Percentiles rank a stretch among this genome's conserved stretches.
These are phyloP conservation scores for Metschnikowia rubicola DNA, from an alignment of 805 yeast genomes.

Conservation along the genomic window DNA sequence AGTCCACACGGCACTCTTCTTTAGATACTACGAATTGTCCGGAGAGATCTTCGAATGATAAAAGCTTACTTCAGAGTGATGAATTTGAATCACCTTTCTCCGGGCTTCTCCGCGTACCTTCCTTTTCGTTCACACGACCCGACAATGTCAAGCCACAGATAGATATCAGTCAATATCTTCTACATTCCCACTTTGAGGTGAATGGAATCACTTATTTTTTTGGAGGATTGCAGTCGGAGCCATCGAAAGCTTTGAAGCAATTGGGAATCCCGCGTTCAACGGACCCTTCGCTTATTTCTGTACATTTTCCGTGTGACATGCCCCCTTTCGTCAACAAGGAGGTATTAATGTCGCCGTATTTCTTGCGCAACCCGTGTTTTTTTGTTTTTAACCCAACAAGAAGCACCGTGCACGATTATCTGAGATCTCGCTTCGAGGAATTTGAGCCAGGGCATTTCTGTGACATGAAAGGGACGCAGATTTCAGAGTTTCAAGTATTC, in stretches of 20 bases:
- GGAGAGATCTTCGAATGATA: background rate
- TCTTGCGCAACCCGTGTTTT: constrained; percentile 36
- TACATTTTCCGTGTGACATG: constrained; percentile 34
- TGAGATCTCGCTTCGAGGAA: constrained; percentile 25
- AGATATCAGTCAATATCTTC: constrained; percentile 14
- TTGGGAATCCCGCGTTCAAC: constrained; percentile 34
- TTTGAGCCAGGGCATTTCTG: constrained; percentile 51
- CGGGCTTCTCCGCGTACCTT: constrained; percentile 16
- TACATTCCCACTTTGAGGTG: constrained; percentile 31
- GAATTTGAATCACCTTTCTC: constrained; percentile 14
- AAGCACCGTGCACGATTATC: constrained; percentile 29
- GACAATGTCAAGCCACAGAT: background rate
- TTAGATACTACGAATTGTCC: constrained; percentile 3
- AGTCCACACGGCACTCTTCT: constrained; percentile 6
- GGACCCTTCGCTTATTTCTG: constrained; percentile 30
- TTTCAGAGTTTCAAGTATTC: constrained; percentile 56
- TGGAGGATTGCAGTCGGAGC: constrained; percentile 32
- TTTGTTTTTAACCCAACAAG: constrained; percentile 29
- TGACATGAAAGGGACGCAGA: constrained; percentile 44
- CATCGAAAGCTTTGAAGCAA: constrained; percentile 17
- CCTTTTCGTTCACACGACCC: constrained; percentile 9
- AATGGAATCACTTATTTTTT: constrained; percentile 33
- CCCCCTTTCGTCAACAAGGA: constrained; percentile 39
- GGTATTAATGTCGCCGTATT: constrained; percentile 38
- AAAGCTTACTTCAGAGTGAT: constrained; percentile 11